phyloP scores from a whole-genome alignment of 1,139 yeast genomes.

The Suhomyces terraborum region DNA sequence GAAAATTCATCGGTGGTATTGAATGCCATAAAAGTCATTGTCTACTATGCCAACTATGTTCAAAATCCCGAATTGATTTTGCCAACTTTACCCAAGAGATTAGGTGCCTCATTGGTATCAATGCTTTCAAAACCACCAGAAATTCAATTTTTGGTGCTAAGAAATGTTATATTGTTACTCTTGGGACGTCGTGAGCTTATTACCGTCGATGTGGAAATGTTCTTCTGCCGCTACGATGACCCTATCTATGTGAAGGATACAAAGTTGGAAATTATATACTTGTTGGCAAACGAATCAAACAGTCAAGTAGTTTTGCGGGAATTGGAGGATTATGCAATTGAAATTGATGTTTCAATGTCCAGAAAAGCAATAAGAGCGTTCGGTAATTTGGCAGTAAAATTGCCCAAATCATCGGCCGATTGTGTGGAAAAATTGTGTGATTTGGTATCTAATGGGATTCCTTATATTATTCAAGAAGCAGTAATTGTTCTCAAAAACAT shows the following conservation, averaged over 20 bases:
- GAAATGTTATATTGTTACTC: conserved; percentile 77
- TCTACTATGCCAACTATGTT: conserved; percentile 74
- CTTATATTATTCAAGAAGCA: conserved; percentile 80
- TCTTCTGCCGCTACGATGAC: conserved; percentile 82
- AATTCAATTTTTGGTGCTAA: conserved; percentile 75
- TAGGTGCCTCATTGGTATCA: conserved; percentile 73
- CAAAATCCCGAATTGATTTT: conserved; percentile 41
- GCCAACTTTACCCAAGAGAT: conserved; percentile 57
- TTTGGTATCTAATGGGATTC: conserved; percentile 64
- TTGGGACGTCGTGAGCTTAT: conserved; percentile 67
- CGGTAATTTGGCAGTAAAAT: conserved; percentile 83
- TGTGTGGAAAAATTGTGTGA: conserved; percentile 68
- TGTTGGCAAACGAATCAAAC: conserved; percentile 69
- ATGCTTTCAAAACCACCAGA: conserved; percentile 79
- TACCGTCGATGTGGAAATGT: conserved; percentile 68
- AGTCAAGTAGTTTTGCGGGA: conserved; percentile 68
- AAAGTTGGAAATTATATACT: conserved; percentile 80
- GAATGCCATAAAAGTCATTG: conserved; percentile 70
- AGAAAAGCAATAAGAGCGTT: conserved; percentile 86
- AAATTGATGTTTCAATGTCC: conserved; percentile 82
- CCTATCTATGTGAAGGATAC: conserved; percentile 89
- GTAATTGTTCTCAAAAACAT: conserved; percentile 76
- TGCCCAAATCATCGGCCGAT: conserved; percentile 54
- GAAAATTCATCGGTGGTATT: conserved; percentile 81
- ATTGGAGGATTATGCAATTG: conserved; percentile 82